Conservation (phyloP, 345 rosid genomes). For the Citrus mangshanensis region DNA sequence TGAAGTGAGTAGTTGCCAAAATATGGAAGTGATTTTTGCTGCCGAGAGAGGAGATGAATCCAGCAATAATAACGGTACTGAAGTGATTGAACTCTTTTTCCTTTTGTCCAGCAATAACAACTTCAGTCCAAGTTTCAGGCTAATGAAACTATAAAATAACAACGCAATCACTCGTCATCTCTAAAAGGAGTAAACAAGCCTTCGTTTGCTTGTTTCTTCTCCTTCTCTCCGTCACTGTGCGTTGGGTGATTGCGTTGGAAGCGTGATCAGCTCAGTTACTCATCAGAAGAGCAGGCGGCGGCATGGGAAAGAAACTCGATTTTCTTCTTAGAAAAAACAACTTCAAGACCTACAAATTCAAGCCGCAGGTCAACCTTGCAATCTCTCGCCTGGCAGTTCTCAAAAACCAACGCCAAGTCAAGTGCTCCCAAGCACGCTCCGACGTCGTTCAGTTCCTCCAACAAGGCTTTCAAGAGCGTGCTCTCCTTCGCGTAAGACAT, state of each 20-base stretch:
- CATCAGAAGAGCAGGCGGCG: constrained; percentile 16
- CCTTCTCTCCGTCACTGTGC: not conserved
- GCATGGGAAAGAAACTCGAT: constrained; percentile 83
- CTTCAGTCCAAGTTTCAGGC: no score
- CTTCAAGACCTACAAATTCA: constrained; percentile 67
- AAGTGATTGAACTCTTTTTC: no score
- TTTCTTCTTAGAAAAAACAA: constrained; percentile 57
- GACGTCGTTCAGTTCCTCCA: constrained; percentile 81
- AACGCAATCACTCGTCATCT: constrained; percentile 25
- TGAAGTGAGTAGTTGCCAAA: no score
- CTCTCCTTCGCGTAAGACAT: constrained; percentile 60
- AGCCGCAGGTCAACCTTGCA: constrained; percentile 53
- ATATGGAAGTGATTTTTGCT: no score
- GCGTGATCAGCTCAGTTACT: not conserved
- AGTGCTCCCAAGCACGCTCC: constrained; percentile 52
- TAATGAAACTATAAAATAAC: no score
- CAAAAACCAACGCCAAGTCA: constrained; percentile 64
- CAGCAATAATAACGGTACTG: no score
- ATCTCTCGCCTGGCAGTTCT: constrained; percentile 62
- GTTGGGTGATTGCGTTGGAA: not conserved
- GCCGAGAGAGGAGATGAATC: no score
- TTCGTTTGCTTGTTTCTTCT: constrained; percentile 10
- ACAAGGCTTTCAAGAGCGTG: constrained; percentile 63
- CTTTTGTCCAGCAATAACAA: no score
- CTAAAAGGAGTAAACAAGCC: constrained; percentile 18